These are phyloP conservation scores for Phylloporus scabripes DNA, from an alignment of 768 basidiomycete genomes.

Conservation along the genomic window DNA sequence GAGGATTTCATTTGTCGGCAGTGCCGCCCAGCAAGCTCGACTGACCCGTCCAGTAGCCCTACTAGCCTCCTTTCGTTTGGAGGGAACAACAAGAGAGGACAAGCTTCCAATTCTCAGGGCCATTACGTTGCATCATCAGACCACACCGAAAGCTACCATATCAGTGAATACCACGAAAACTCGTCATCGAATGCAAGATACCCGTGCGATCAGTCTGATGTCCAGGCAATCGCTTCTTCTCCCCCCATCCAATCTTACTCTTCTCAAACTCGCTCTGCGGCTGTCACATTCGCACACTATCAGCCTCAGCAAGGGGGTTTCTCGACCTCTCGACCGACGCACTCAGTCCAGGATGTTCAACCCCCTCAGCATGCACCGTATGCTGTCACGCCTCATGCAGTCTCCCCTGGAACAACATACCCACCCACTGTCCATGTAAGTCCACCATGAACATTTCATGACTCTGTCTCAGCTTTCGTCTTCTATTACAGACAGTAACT, in stretches of 20 bases:
- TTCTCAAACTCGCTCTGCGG: constrained; percentile 18
- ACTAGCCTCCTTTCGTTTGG: constrained; percentile 5
- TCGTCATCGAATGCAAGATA: constrained; percentile 18
- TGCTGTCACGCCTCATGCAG: constrained; percentile 13
- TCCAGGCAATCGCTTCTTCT: constrained; percentile 12
- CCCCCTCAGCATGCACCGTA: constrained; percentile 16
- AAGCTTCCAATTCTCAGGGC: constrained; percentile 8
- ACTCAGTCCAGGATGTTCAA: constrained; percentile 18
- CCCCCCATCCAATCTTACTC: constrained; percentile 13
- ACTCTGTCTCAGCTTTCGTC: not conserved
- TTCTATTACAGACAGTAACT: constrained; percentile 11
- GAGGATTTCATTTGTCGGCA: constrained; percentile 74
- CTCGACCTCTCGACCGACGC: constrained; percentile 30
- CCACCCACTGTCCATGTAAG: constrained; percentile 24
- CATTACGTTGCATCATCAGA: constrained; percentile 12
- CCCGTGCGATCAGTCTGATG: constrained; percentile 19
- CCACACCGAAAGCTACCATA: constrained; percentile 17
- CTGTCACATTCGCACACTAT: constrained; percentile 35
- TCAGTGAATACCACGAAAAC: constrained; percentile 13
- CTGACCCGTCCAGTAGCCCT: constrained; percentile 5
- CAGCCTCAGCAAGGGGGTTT: constrained; percentile 35
- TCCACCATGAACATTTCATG: not conserved
- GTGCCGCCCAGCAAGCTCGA: constrained; percentile 37
- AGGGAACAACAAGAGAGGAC: constrained; percentile 7
- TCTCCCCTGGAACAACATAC: constrained; percentile 17